phyloP scores from a whole-genome alignment of 2,329 filamentous ascomycete species.

The Alternaria sp. region DNA sequence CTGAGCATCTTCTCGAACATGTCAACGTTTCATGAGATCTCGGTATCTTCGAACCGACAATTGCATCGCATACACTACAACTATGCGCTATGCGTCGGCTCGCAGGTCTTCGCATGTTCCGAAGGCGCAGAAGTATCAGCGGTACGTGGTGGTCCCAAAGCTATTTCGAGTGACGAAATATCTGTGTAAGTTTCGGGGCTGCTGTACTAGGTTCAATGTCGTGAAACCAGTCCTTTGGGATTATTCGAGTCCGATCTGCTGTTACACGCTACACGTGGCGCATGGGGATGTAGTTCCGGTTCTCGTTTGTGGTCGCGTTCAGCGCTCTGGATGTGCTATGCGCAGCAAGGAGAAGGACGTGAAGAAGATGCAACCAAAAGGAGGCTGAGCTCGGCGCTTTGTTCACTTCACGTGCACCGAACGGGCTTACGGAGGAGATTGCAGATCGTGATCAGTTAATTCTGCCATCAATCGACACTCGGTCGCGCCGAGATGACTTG shows the following conservation, averaged over 20 bases:
- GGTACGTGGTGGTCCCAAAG: background rate
- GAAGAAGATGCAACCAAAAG: constrained; percentile 13
- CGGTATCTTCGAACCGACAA: constrained; percentile 10
- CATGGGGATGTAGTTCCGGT: constrained; percentile 13
- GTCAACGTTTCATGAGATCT: constrained; percentile 33
- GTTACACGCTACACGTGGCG: constrained; percentile 24
- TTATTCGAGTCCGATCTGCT: constrained; percentile 13
- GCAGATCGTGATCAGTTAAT: constrained; percentile 9
- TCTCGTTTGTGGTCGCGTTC: constrained; percentile 21
- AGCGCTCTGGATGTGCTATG: constrained; percentile 24
- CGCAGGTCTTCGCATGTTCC: constrained; percentile 1
- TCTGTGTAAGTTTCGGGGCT: constrained; percentile 3
- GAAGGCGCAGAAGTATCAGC: background rate
- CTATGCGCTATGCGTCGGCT: background rate
- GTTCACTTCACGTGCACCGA: constrained; percentile 7
- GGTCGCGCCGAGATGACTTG: constrained; percentile 13
- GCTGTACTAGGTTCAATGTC: constrained; percentile 19
- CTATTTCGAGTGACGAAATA: background rate
- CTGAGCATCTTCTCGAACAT: constrained; percentile 28
- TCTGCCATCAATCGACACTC: constrained; percentile 4
- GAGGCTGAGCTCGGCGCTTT: constrained; percentile 1
- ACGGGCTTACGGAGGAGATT: constrained; percentile 1
- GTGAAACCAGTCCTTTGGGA: constrained; percentile 17
- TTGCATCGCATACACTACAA: constrained; percentile 10
- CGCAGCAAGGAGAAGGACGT: constrained; percentile 14